Base-by-base conservation (phyloP, 2,329 filamentous ascomycete species). In the Pseudogymnoascus sp. region DNA sequence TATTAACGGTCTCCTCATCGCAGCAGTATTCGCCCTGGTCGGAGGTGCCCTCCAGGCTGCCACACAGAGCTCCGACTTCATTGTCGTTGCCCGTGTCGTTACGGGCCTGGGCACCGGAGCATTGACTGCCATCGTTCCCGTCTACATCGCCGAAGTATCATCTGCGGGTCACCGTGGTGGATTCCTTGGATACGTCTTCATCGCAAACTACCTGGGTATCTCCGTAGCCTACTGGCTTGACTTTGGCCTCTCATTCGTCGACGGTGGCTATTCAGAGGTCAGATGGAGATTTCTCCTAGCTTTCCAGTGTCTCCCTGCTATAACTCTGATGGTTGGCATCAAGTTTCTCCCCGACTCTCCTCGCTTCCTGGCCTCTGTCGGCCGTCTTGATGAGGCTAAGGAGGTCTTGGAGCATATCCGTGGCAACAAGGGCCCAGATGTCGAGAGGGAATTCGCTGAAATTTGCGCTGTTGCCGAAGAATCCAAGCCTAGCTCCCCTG, bases 1-100 rank as follows among this genome's bases (percentile, higher is more conserved):
- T 31, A 82, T 81, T 67, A 80, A 79, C 63, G 79, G 79, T 59
- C 71, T 82, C 43, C 75, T 82, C 61, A 70, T 79, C 28, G 79
- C 79, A 1, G 73, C 79, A 0, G 69, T 69, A 7, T 68, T 71
- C 62, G 70, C 67, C 18, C 37, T 73, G 14, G 7, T 71, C 18
- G 72, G 73, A 25, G 68, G 68, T 61, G 71, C 71, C 21, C 67
- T 74, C 9, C 65, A 66, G 23, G 28, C 60, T 25, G 61, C 62
- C 16, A 49, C 62, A 18, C 66, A 69, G 49, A 71, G 69, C 63
- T 65, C 68, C 8, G 64, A 69, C 61, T 73, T 72, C 69, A 72
- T 74, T 62, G 68, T 74, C 62, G 65, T 67, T 59, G 70, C 72
- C 23, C 66, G 72, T 40, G 65, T 73, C 59, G 68, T 74, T 49